Percentiles rank a stretch among this genome's conserved stretches.
Conservation (phyloP, 768 basidiomycete species). For the Tephrocybe rancida region DNA sequence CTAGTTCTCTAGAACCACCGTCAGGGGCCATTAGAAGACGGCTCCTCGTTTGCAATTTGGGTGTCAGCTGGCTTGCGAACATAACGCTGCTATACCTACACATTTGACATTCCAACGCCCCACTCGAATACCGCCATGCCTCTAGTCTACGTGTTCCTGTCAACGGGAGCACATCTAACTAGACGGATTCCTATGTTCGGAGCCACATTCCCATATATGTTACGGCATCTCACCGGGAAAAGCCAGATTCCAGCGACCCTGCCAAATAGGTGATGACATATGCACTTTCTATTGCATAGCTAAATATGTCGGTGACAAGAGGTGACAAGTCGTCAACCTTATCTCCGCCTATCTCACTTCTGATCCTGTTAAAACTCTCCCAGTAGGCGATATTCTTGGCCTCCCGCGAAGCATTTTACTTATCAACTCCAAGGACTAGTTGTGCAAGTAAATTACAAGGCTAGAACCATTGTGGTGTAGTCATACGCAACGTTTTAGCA, state of each 20-base stretch:
- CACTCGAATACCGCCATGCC: conserved; percentile 3
- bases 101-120: conserved; percentile 2
- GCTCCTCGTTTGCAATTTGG: background rate
- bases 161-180: conserved; percentile 2
- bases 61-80: conserved; percentile 5
- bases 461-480: background rate
- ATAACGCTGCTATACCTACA: conserved; percentile 1
- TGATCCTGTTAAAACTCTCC: background rate
- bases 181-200: conserved; percentile 4
- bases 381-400: background rate
- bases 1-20: conserved; percentile 5
- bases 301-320: background rate
- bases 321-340: conserved; percentile 1
- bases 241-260: conserved; percentile 8
- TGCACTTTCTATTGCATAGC: background rate
- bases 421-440: background rate
- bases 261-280: conserved; percentile 14
- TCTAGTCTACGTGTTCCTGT: background rate
- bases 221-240: conserved; percentile 6
- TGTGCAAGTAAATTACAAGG: background rate
- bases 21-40: conserved; percentile 6
- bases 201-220: conserved; percentile 13
- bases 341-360: conserved; percentile 13
- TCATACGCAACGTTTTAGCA: background rate
- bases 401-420: background rate